Evolutionary conservation across 1,284 basidiomycete genomes (phyloP).

Genomic region (Neotropicomus parvogracilis): DNA sequence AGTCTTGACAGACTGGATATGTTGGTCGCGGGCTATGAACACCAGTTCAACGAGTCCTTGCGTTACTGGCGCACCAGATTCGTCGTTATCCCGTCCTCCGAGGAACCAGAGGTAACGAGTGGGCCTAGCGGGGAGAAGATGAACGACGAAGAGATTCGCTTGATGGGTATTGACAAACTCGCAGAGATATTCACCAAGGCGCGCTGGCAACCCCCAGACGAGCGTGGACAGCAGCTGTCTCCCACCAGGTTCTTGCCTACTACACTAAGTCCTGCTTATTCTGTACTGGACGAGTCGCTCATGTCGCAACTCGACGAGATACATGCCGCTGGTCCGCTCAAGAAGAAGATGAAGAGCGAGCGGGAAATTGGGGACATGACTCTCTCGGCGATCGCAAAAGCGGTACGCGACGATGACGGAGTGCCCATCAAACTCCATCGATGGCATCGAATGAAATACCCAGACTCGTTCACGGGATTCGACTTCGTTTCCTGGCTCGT

Average conservation of each 20-base stretch:
- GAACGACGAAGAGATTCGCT: constrained; percentile 82
- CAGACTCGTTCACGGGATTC: constrained; percentile 80
- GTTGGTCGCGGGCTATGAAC: constrained; percentile 85
- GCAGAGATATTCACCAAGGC: constrained; percentile 83
- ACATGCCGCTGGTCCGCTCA: constrained; percentile 66
- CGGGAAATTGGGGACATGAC: constrained; percentile 65
- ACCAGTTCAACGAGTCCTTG: constrained; percentile 74
- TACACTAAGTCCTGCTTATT: constrained; percentile 76
- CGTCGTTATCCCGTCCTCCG: constrained; percentile 83
- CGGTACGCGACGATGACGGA: constrained; percentile 76
- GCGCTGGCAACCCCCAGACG: constrained; percentile 70
- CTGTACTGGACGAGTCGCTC: constrained; percentile 72
- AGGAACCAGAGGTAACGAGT: constrained; percentile 53
- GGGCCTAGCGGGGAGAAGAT: constrained; percentile 68
- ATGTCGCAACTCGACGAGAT: constrained; percentile 78
- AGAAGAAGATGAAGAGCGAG: constrained; percentile 75
- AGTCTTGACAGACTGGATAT: constrained; percentile 57
- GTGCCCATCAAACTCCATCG: constrained; percentile 73
- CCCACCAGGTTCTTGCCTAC: constrained; percentile 75
- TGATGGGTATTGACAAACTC: constrained; percentile 89
- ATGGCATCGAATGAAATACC: constrained; percentile 69
- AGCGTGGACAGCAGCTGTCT: constrained; percentile 47
- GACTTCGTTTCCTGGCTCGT: constrained; percentile 87
- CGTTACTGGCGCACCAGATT: constrained; percentile 96
- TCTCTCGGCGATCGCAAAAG: constrained; percentile 60